These are phyloP conservation scores for Emericellopsis cladophorae DNA, from an alignment of 2,329 filamentous ascomycete species.

Conservation along the genomic window DNA sequence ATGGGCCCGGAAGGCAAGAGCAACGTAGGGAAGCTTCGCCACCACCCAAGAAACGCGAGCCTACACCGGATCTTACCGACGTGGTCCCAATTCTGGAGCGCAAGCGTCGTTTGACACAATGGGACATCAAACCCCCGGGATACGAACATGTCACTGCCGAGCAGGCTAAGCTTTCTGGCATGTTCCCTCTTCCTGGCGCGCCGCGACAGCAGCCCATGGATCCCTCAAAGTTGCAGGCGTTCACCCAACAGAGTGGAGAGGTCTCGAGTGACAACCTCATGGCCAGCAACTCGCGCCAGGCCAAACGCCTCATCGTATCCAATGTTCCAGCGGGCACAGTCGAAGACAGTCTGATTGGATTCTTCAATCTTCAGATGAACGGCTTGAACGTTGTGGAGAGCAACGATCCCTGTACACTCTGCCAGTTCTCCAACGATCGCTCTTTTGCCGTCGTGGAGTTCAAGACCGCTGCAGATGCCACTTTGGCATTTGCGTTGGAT, in stretches of 20 bases:
- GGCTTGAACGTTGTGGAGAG: conserved; percentile 84
- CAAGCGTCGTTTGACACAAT: conserved; percentile 89
- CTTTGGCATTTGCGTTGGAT: conserved; percentile 79
- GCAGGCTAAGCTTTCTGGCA: conserved; percentile 95
- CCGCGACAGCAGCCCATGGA: conserved; percentile 94
- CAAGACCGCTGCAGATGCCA: conserved; percentile 75
- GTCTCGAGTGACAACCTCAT: conserved; percentile 69
- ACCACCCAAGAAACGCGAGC: conserved; percentile 81
- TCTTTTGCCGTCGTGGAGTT: conserved; percentile 86
- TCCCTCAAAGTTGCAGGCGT: conserved; percentile 82
- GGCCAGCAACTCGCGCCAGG: conserved; percentile 84
- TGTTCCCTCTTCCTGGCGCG: conserved; percentile 95
- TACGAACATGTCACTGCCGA: conserved; percentile 98
- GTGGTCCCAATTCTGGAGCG: conserved; percentile 71
- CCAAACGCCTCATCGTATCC: conserved; percentile 80
- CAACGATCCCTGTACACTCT: conserved; percentile 72
- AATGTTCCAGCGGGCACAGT: conserved; percentile 64
- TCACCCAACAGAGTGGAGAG: conserved; percentile 70
- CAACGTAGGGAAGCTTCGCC: conserved; percentile 65
- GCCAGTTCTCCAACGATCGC: conserved; percentile 67
- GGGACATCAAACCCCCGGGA: conserved; percentile 97
- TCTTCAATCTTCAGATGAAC: conserved; percentile 95
- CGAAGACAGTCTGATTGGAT: conserved; percentile 64
- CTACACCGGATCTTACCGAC: conserved; percentile 88
- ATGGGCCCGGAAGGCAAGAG: conserved; percentile 22